These are phyloP conservation scores for Solanum stenotomum DNA, from an alignment of 257 asterid species.

Conservation along the genomic window DNA sequence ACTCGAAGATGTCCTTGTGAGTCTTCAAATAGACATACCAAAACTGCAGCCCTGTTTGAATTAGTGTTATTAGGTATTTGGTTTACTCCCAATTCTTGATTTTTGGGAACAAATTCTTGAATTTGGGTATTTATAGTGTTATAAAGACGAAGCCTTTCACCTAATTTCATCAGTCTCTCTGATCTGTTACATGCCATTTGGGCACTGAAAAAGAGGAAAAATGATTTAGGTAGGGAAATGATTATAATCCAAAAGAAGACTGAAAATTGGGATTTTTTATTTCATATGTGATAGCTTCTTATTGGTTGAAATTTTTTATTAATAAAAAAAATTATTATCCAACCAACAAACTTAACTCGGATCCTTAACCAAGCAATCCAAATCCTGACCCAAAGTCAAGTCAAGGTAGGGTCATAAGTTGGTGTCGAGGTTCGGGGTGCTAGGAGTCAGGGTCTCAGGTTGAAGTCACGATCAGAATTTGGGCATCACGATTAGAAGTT, in stretches of 20 bases:
- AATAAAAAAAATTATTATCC: no score
- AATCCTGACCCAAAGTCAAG: neutral
- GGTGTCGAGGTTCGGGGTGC: no score
- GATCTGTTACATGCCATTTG: constrained; percentile 32
- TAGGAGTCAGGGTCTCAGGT: no score
- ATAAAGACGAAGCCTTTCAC: constrained; percentile 34
- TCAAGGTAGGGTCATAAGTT: neutral
- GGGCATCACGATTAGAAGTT: no score
- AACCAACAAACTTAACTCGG: no score
- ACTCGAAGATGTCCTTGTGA: constrained; percentile 52
- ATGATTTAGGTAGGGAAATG: neutral
- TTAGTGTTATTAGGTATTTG: constrained; percentile 1
- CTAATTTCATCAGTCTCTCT: constrained; percentile 23
- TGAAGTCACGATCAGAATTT: no score
- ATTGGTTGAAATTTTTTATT: neutral
- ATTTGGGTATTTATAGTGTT: neutral
- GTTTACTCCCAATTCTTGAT: neutral
- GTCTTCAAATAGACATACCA: constrained; percentile 64
- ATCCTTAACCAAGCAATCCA: neutral
- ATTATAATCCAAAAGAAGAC: no score
- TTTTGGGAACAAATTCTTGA: neutral
- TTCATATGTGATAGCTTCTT: neutral
- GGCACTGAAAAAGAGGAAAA: neutral
- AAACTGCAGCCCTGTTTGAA: constrained; percentile 47
- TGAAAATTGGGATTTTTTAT: neutral